Percentiles rank a stretch among this genome's conserved stretches.
phyloP scores from a whole-genome alignment of 345 rosid species.

The Rhodamnia rubescens region DNA sequence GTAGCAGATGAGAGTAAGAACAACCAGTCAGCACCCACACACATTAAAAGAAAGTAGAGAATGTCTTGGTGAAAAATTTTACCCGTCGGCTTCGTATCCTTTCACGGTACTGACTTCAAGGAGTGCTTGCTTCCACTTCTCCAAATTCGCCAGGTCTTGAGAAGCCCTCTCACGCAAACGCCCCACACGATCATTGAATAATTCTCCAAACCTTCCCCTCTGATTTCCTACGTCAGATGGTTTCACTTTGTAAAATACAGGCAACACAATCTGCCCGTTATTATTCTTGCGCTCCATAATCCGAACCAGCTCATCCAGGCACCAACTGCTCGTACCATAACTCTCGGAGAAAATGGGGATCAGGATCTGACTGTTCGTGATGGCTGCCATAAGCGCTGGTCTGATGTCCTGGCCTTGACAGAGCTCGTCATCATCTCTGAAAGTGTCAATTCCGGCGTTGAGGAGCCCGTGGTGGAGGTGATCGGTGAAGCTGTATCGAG shows the following conservation, averaged over 20 bases:
- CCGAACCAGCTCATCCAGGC: background rate
- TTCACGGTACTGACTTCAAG: background rate
- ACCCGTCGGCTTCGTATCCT: background rate
- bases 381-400: background rate
- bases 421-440: background rate
- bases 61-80: background rate
- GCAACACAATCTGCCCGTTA: background rate
- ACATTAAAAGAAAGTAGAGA: background rate
- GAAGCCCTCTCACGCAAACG: accelerated
- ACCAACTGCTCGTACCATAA: background rate
- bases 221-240: background rate
- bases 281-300: background rate
- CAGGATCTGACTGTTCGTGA: background rate
- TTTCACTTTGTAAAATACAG: background rate
- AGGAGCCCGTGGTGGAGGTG: background rate
- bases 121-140: background rate
- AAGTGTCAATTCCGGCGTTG: background rate
- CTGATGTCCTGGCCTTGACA: background rate
- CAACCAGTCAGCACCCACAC: background rate
- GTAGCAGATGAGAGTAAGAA: background rate
- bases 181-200: background rate
- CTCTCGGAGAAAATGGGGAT: background rate
- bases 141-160: background rate
- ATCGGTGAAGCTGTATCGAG: background rate
- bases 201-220: accelerated